Evolutionary conservation across 2,329 filamentous ascomycete genomes (phyloP).

Genomic region (Pseudogymnoascus sp.): DNA sequence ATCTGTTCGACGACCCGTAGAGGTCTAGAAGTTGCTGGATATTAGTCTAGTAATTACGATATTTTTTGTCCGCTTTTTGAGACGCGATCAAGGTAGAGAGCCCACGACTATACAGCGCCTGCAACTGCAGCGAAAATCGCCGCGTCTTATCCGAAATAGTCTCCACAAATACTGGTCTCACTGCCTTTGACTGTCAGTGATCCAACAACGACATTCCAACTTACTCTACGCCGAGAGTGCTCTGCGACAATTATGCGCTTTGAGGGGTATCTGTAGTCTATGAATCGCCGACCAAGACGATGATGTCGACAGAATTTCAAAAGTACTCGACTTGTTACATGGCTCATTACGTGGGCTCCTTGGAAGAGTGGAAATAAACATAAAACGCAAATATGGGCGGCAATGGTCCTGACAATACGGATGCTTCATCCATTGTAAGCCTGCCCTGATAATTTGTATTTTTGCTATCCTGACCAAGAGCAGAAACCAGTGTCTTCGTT

Average conservation of each 20-base stretch:
- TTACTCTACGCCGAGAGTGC: background rate
- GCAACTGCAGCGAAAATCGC: background rate
- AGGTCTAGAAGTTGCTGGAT: background rate
- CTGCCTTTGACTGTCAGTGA: slow-evolving; percentile 1
- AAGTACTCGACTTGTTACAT: slow-evolving; percentile 4
- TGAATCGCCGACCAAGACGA: background rate
- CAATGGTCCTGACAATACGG: slow-evolving; percentile 50
- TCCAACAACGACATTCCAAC: slow-evolving; percentile 4
- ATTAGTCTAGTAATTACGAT: background rate
- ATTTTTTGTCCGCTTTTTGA: background rate
- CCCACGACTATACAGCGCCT: background rate
- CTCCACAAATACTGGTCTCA: slow-evolving; percentile 9
- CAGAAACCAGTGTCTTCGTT: slow-evolving; percentile 78
- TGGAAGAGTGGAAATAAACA: slow-evolving; percentile 1
- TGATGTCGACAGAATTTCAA: slow-evolving; percentile 5
- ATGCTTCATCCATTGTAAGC: slow-evolving; percentile 69
- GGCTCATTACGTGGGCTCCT: slow-evolving; percentile 6
- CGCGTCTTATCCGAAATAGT: slow-evolving; percentile 6
- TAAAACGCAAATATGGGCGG: slow-evolving; percentile 35
- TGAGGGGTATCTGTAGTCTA: slow-evolving; percentile 3
- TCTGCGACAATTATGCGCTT: background rate
- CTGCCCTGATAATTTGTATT: background rate
- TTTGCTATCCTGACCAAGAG: background rate
- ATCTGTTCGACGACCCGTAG: background rate
- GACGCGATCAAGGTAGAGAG: background rate